phyloP scores from a whole-genome alignment of 495 filamentous ascomycete genomes.

The Amorphotheca resinae region DNA sequence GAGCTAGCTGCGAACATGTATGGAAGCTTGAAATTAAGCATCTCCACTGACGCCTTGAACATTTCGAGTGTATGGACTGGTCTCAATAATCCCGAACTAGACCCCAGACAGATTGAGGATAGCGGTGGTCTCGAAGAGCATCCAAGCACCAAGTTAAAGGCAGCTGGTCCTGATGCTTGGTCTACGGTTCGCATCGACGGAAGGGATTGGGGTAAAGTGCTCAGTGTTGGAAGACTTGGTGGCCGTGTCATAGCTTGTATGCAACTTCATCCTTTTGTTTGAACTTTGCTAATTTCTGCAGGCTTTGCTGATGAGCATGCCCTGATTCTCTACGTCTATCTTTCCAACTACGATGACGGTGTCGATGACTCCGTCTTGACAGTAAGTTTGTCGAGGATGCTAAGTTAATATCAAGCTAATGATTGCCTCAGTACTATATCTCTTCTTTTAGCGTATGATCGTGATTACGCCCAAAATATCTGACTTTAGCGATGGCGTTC shows the following conservation, averaged over 20 bases:
- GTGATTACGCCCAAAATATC: no score
- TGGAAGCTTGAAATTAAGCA: constrained; percentile 63
- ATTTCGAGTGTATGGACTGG: constrained; percentile 75
- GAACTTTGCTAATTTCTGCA: constrained; percentile 4
- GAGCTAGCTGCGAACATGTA: constrained; percentile 83
- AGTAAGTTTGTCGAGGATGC: constrained; percentile 31
- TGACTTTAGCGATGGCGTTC: constrained; percentile 15
- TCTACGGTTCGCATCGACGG: constrained; percentile 82
- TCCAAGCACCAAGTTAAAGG: constrained; percentile 59
- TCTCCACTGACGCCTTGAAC: constrained; percentile 65
- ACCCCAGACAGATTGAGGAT: constrained; percentile 53
- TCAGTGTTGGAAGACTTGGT: constrained; percentile 79
- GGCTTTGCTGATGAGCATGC: constrained; percentile 60
- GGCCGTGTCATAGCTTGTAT: constrained; percentile 89
- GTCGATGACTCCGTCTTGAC: constrained; percentile 68
- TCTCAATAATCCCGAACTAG: constrained; percentile 71
- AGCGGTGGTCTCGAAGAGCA: constrained; percentile 54
- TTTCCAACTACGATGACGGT: constrained; percentile 52
- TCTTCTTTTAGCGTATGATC: constrained; percentile 20
- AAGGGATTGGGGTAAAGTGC: constrained; percentile 76
- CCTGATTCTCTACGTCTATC: constrained; percentile 83
- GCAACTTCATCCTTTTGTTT: constrained; percentile 14
- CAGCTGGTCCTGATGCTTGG: constrained; percentile 53
- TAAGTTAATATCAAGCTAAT: background rate
- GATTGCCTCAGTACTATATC: constrained; percentile 21